Conservation (phyloP, 106 monocot genomes). For the Dendrobium chrysotoxum region DNA sequence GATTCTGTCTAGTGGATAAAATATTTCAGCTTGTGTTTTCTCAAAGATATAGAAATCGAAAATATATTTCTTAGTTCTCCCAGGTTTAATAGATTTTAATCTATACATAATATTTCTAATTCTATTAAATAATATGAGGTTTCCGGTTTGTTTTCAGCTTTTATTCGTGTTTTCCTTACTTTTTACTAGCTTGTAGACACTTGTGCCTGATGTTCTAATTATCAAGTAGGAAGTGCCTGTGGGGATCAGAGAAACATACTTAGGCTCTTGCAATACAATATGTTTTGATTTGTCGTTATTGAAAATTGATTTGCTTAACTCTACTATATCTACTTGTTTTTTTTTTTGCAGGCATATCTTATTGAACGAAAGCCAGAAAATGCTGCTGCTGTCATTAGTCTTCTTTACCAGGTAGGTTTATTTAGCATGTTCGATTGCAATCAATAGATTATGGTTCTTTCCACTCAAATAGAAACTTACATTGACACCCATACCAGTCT, state of each 20-base stretch:
- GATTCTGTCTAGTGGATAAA: too few relatives aligned
- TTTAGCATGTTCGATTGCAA: not conserved
- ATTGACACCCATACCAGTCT: not conserved
- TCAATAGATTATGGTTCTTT: not conserved
- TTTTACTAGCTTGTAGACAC: not conserved
- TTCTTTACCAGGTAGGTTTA: not conserved
- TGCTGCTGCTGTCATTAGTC: constrained; percentile 9
- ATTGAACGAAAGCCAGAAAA: constrained; percentile 5
- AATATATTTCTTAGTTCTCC: too few relatives aligned
- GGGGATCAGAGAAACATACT: not conserved
- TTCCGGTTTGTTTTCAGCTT: not conserved
- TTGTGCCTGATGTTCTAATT: not conserved
- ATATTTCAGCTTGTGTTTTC: too few relatives aligned
- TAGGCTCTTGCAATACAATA: not conserved
- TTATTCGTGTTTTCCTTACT: not conserved
- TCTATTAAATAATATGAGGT: not conserved
- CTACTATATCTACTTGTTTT: not conserved
- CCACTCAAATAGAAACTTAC: not conserved
- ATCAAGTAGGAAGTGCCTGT: not conserved
- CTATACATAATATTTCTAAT: not conserved
- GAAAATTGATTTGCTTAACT: not conserved
- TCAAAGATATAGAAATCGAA: too few relatives aligned
- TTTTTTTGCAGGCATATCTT: constrained; percentile 5
- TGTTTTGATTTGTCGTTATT: not conserved
- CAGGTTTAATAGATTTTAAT: too few relatives aligned